Evolutionary conservation across 441 rosid species (phyloP).

Genomic region (Corymbia calophylla): DNA sequence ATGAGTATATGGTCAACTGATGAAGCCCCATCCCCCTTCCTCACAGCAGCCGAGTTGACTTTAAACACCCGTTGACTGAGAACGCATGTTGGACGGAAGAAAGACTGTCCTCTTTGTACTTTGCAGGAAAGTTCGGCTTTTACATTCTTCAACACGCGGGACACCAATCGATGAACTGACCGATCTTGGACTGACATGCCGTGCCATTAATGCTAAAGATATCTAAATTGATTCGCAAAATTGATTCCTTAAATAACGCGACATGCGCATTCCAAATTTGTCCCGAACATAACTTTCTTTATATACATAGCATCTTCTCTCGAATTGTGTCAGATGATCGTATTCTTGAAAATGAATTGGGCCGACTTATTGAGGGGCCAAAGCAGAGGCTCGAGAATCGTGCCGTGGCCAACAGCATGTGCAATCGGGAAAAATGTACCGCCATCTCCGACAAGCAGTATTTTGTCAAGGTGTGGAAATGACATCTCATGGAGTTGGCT

Average conservation of each 20-base stretch:
- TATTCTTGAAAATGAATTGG: rapidly evolving
- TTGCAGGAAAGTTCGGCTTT: background rate
- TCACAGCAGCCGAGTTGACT: background rate
- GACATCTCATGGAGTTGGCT: background rate
- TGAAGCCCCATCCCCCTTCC: background rate
- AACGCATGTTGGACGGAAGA: background rate
- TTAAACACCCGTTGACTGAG: background rate
- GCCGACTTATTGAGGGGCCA: background rate
- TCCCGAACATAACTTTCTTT: rapidly evolving
- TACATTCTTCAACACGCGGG: background rate
- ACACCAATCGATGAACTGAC: background rate
- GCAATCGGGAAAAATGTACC: background rate
- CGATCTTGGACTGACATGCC: background rate
- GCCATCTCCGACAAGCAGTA: background rate
- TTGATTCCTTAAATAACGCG: background rate
- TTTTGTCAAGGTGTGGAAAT: background rate
- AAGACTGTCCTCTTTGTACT: background rate
- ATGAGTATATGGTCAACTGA: background rate
- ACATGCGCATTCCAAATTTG: rapidly evolving
- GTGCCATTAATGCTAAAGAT: background rate
- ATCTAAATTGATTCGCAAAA: background rate
- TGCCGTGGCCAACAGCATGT: rapidly evolving
- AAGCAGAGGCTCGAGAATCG: background rate
- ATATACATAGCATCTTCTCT: rapidly evolving
- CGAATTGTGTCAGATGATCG: rapidly evolving